Evolutionary conservation across 1,139 yeast genomes (phyloP).

Genomic region (Nakaseomyces delphensis): DNA sequence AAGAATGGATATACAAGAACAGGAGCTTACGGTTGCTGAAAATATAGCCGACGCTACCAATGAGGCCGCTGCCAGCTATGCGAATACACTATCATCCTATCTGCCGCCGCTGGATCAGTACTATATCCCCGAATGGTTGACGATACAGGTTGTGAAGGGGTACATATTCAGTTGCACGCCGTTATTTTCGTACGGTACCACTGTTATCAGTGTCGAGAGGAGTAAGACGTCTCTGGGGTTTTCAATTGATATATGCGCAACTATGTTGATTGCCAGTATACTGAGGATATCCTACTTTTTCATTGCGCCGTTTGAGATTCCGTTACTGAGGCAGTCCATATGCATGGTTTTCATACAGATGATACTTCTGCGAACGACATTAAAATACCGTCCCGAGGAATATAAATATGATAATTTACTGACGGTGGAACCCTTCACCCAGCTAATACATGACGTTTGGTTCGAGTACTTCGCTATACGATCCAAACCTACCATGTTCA

Average conservation of each 20-base stretch:
- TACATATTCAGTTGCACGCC: conserved; percentile 64
- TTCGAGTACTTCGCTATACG: conserved; percentile 24
- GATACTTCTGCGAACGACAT: conserved; percentile 51
- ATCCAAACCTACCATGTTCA: conserved; percentile 18
- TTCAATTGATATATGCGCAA: conserved; percentile 81
- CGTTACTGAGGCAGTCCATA: conserved; percentile 65
- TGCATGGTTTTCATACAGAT: conserved; percentile 72
- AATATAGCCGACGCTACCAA: neutral
- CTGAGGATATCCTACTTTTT: conserved; percentile 67
- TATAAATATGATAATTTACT: conserved; percentile 31
- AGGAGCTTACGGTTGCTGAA: neutral
- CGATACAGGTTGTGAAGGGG: conserved; percentile 35
- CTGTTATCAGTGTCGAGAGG: conserved; percentile 58
- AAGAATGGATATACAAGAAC: conserved; percentile 5
- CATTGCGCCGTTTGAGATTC: conserved; percentile 69
- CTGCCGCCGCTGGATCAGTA: conserved; percentile 34
- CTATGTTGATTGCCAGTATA: conserved; percentile 74
- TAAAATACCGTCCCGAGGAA: conserved; percentile 45
- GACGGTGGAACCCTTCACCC: conserved; percentile 23
- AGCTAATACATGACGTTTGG: conserved; percentile 28
- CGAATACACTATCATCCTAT: conserved; percentile 23
- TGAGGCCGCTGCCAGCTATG: neutral
- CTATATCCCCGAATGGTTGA: conserved; percentile 39
- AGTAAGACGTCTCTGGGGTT: conserved; percentile 67
- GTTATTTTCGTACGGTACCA: conserved; percentile 74